phyloP scores from a whole-genome alignment of 2,329 filamentous ascomycete species.

The Fusarium guadeloupense region DNA sequence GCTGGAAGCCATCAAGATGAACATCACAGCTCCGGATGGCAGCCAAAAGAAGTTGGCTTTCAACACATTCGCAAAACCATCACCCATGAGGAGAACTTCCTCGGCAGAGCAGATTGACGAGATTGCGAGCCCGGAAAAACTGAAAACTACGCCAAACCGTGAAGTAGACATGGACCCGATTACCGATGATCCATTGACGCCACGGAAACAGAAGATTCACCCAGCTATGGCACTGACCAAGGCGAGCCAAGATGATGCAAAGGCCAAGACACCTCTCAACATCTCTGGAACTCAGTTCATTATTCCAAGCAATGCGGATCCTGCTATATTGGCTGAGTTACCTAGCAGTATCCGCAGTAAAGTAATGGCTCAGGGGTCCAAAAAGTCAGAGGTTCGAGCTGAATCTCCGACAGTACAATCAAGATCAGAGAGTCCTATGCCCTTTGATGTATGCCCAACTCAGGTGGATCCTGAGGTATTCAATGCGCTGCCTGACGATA shows the following conservation, averaged over 20 bases:
- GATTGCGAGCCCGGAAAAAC: conserved; percentile 48
- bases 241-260: conserved; percentile 59
- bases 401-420: conserved; percentile 45
- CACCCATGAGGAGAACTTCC: conserved; percentile 52
- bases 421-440: conserved; percentile 54
- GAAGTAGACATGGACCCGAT: conserved; percentile 60
- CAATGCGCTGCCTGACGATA: conserved; percentile 81
- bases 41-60: conserved; percentile 86
- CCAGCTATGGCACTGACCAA: conserved; percentile 63
- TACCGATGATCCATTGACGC: conserved; percentile 63
- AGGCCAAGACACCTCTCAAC: conserved; percentile 76
- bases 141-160: conserved; percentile 43
- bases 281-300: conserved; percentile 90
- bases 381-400: conserved; percentile 26
- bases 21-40: conserved; percentile 66
- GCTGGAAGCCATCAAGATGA: conserved; percentile 78
- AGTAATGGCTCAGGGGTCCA: conserved; percentile 68
- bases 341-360: conserved; percentile 83
- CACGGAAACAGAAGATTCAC: conserved; percentile 61
- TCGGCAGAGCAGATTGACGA: conserved; percentile 63
- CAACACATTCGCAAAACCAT: conserved; percentile 59
- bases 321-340: conserved; percentile 81
- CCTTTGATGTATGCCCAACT: conserved; percentile 66
- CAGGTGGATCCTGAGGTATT: conserved; percentile 89
- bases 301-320: conserved; percentile 84